Evolutionary conservation across 2,329 filamentous ascomycete species (phyloP).

Genomic region (Rhynchosporium graminicola): DNA sequence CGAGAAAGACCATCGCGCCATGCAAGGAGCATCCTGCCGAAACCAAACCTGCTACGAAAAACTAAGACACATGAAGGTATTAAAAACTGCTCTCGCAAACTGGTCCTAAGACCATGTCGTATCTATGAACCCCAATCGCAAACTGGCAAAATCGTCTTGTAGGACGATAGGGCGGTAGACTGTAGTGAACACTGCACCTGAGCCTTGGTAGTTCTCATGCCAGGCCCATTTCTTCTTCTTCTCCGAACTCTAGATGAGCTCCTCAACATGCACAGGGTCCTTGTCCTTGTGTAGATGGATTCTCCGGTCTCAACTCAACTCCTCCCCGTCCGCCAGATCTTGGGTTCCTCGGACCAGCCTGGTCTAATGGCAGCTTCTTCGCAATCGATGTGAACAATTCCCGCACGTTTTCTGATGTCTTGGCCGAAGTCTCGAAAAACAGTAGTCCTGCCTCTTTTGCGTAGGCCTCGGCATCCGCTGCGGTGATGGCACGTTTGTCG

Average conservation of each 20-base stretch:
- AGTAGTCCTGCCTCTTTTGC: constrained; percentile 89
- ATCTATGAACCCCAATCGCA: constrained; percentile 28
- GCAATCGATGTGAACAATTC: constrained; percentile 97
- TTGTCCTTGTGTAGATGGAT: constrained; percentile 59
- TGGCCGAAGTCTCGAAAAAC: constrained; percentile 98
- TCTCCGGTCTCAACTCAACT: constrained; percentile 61
- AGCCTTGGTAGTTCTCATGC: constrained; percentile 16
- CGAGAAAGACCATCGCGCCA: constrained; percentile 38
- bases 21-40: constrained; percentile 35
- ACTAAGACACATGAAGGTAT: constrained; percentile 40
- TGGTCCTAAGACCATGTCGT: constrained; percentile 24
- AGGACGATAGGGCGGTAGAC: constrained; percentile 24
- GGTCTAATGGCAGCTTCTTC: constrained; percentile 95
- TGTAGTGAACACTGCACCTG: constrained; percentile 19
- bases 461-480: constrained; percentile 91
- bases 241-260: constrained; percentile 22
- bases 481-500: constrained; percentile 89
- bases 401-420: constrained; percentile 93
- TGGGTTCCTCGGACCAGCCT: constrained; percentile 87
- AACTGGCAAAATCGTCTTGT: constrained; percentile 30
- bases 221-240: constrained; percentile 27
- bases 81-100: constrained; percentile 38
- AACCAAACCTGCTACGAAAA: constrained; percentile 34
- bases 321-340: constrained; percentile 59
- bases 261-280: constrained; percentile 66